Percentiles rank a stretch among this genome's conserved stretches.
Conservation (phyloP, 441 rosid species). For the Bocquillonia castaneifolia region DNA sequence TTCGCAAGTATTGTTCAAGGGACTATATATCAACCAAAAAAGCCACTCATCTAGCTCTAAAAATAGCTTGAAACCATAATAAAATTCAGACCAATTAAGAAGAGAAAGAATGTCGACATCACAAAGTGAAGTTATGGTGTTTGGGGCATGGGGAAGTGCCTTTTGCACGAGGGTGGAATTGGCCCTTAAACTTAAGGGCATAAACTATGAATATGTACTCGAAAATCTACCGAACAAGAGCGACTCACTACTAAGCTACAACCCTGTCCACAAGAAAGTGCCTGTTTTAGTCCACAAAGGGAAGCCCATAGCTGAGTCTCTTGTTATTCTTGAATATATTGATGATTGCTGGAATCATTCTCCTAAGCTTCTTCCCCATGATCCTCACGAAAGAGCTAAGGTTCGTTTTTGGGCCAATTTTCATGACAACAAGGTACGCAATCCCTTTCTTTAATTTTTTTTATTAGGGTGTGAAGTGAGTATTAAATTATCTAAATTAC, state of each 20-base stretch:
- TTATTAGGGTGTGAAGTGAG: too few relatives aligned
- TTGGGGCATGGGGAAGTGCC: conserved; percentile 22
- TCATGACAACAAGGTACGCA: not conserved
- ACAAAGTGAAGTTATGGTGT: conserved; percentile 9
- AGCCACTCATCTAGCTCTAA: too few relatives aligned
- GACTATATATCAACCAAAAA: too few relatives aligned
- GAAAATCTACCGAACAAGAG: not conserved
- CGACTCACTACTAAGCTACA: not conserved
- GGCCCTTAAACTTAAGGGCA: conserved; percentile 36
- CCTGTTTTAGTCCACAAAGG: not conserved
- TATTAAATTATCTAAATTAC: too few relatives aligned
- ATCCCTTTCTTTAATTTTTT: not conserved
- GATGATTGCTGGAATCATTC: not conserved
- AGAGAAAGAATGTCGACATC: too few relatives aligned
- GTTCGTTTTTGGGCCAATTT: not conserved
- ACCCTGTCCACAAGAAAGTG: not conserved
- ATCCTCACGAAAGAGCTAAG: not conserved
- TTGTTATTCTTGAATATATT: not conserved
- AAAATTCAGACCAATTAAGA: too few relatives aligned
- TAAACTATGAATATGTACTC: not conserved
- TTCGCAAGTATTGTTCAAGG: too few relatives aligned
- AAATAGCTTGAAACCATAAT: too few relatives aligned
- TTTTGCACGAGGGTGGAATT: conserved; percentile 30
- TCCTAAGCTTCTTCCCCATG: not conserved
- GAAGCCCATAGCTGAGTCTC: not conserved